These are phyloP conservation scores for Xylaria castorea DNA, from an alignment of 495 filamentous ascomycete genomes.

Conservation along the genomic window DNA sequence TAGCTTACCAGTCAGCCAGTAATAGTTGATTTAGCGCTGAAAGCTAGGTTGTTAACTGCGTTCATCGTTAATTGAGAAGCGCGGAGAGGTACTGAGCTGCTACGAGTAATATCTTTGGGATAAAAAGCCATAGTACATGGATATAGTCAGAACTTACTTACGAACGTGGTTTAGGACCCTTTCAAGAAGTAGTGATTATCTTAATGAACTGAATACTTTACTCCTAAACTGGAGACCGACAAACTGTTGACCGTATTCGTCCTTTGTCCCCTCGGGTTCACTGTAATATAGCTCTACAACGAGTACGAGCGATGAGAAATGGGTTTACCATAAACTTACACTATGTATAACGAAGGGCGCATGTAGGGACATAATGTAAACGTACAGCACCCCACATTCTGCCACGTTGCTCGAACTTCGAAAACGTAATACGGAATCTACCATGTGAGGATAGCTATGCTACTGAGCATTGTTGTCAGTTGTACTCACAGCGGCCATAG, in stretches of 20 bases:
- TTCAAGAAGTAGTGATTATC: not conserved
- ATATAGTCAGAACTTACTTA: not conserved
- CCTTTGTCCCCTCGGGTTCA: not conserved
- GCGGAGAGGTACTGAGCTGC: no score
- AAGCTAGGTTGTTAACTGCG: no score
- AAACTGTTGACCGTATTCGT: not conserved
- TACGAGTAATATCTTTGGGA: no score
- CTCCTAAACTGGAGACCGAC: not conserved
- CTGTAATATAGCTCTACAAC: no score
- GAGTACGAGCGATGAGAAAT: no score
- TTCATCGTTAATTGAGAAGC: no score
- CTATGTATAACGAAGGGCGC: not conserved
- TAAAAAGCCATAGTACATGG: not conserved
- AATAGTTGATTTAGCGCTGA: no score
- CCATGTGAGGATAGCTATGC: no score
- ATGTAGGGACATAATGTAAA: not conserved
- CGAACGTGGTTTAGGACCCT: not conserved
- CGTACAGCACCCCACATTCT: not conserved
- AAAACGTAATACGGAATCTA: not conserved
- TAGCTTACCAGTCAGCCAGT: no score
- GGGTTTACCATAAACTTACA: no score
- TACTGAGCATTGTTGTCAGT: no score
- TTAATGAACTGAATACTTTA: not conserved
- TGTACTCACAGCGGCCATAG: not conserved
- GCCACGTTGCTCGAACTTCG: not conserved